phyloP scores from a whole-genome alignment of 768 basidiomycete genomes.

The Asterophora parasitica region DNA sequence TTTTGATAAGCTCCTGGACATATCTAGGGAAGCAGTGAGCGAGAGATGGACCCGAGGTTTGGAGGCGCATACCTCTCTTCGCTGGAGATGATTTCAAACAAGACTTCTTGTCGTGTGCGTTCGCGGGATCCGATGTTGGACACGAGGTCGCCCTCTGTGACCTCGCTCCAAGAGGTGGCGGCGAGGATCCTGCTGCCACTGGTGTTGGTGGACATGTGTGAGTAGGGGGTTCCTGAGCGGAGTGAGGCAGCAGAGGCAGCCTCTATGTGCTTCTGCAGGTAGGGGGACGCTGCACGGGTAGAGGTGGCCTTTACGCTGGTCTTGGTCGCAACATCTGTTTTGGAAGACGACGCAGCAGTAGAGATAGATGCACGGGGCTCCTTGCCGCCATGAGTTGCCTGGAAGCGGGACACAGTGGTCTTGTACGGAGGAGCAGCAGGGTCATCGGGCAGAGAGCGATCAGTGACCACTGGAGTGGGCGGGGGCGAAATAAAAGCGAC shows the following conservation, averaged over 20 bases:
- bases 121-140: constrained; percentile 91
- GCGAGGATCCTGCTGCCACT: constrained; percentile 71
- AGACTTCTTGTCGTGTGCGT: constrained; percentile 91
- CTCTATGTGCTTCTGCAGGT: constrained; percentile 41
- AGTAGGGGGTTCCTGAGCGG: constrained; percentile 79
- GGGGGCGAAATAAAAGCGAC: constrained; percentile 85
- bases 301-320: constrained; percentile 46
- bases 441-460: constrained; percentile 49
- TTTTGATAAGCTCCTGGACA: constrained; percentile 81
- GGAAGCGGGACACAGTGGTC: constrained; percentile 74
- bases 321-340: constrained; percentile 51
- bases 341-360: constrained; percentile 58
- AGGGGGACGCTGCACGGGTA: constrained; percentile 61
- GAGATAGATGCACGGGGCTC: constrained; percentile 66
- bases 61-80: constrained; percentile 73
- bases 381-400: constrained; percentile 59
- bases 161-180: constrained; percentile 87
- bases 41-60: background rate
- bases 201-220: constrained; percentile 57
- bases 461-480: constrained; percentile 57
- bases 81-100: constrained; percentile 95
- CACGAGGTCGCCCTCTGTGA: constrained; percentile 90
- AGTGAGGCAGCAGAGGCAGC: constrained; percentile 62
- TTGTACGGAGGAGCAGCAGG: constrained; percentile 39
- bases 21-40: constrained; percentile 53